Conservation (phyloP, 495 filamentous ascomycete genomes). For the Penicillium paxilli region DNA sequence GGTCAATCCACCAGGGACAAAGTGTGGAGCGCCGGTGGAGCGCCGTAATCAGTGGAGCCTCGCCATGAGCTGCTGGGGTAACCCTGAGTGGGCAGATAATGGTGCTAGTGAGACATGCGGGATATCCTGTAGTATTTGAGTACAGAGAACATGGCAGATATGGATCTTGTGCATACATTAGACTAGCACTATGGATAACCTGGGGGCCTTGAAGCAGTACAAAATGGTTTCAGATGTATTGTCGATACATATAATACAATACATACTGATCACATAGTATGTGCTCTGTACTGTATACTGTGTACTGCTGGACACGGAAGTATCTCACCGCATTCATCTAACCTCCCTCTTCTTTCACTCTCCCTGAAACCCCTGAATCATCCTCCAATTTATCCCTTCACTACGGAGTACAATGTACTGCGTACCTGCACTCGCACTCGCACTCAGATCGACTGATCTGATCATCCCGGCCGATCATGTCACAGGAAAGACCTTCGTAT, state of each 20-base stretch:
- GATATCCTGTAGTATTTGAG: too few relatives aligned
- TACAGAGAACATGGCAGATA: too few relatives aligned
- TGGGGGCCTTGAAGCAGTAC: not conserved
- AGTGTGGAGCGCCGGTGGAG: not conserved
- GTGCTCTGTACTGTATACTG: too few relatives aligned
- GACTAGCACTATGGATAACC: too few relatives aligned
- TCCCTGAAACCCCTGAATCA: not conserved
- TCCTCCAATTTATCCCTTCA: too few relatives aligned
- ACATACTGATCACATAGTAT: not conserved
- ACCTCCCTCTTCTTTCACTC: not conserved
- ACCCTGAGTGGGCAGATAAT: slow-evolving; percentile 5
- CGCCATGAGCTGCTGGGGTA: slow-evolving; percentile 21
- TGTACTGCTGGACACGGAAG: too few relatives aligned
- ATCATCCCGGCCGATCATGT: slow-evolving; percentile 19
- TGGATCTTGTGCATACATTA: too few relatives aligned
- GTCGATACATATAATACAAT: too few relatives aligned
- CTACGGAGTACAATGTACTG: too few relatives aligned
- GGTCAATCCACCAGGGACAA: not conserved
- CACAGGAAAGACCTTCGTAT: slow-evolving; percentile 3
- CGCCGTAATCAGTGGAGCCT: slow-evolving; percentile 5
- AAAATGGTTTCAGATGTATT: too few relatives aligned
- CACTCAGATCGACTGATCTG: slow-evolving; percentile 1
- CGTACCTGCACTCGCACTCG: too few relatives aligned
- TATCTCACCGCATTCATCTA: not conserved
- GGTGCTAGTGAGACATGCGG: slow-evolving; percentile 6